Conservation (phyloP, 2,329 filamentous ascomycete genomes). For the Chalara sp. region DNA sequence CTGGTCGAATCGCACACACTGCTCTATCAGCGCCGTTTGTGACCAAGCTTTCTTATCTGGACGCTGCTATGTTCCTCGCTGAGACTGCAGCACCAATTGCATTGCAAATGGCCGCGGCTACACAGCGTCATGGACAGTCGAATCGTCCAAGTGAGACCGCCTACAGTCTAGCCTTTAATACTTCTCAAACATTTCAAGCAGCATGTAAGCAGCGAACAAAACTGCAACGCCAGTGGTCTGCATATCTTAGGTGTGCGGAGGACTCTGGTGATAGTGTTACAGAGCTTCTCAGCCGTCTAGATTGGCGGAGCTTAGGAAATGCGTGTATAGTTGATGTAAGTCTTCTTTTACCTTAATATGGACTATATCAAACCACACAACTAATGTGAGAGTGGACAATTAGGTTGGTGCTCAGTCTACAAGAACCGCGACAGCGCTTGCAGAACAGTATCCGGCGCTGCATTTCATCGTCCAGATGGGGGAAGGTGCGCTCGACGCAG, state of each 20-base stretch:
- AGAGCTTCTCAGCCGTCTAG: conserved; percentile 21
- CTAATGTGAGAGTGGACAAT: too few species aligned
- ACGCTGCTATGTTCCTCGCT: conserved; percentile 34
- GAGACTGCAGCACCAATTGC: conserved; percentile 29
- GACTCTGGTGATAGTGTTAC: conserved; percentile 16
- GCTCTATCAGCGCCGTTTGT: conserved; percentile 32
- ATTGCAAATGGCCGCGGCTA: conserved; percentile 27
- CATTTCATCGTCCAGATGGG: conserved; percentile 23
- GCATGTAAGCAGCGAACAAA: conserved; percentile 17
- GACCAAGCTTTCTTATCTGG: conserved; percentile 26
- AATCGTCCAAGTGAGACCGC: too few species aligned
- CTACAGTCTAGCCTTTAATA: too few species aligned
- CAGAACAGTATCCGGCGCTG: conserved; percentile 19
- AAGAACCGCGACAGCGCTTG: conserved; percentile 6
- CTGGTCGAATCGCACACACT: conserved; percentile 31
- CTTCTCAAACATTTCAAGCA: not conserved
- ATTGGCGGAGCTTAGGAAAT: conserved; percentile 24
- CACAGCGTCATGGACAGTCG: conserved; percentile 2
- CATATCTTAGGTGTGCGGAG: conserved; percentile 23
- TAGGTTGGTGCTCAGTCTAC: not conserved
- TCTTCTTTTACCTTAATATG: too few species aligned
- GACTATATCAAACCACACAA: too few species aligned
- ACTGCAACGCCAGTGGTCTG: conserved; percentile 27
- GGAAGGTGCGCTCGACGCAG: too few species aligned
- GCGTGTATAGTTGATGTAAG: conserved; percentile 25